Percentiles rank a stretch among this genome's conserved stretches.
These are phyloP conservation scores for Tetrapisispora phaffii DNA, from an alignment of 805 yeast genomes.

Conservation along the genomic window DNA sequence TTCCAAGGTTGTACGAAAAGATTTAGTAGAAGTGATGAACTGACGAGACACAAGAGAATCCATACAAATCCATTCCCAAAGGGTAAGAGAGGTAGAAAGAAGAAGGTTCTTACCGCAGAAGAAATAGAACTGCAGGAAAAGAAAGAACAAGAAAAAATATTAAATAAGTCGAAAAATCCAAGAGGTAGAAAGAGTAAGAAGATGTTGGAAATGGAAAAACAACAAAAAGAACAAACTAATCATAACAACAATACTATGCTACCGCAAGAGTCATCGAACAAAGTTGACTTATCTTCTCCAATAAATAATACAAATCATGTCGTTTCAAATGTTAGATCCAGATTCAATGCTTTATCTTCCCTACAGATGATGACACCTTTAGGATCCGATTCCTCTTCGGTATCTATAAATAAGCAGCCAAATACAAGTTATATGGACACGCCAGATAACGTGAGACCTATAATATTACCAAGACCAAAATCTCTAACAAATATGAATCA, in stretches of 20 bases:
- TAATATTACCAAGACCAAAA: slow-evolving; percentile 17
- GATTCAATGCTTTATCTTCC: slow-evolving; percentile 36
- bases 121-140: not conserved
- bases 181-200: slow-evolving; percentile 1
- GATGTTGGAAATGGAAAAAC: not conserved
- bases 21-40: slow-evolving; percentile 62
- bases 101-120: slow-evolving; percentile 19
- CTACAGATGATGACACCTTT: slow-evolving; percentile 58
- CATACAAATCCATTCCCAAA: slow-evolving; percentile 65
- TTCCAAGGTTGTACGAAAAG: slow-evolving; percentile 61
- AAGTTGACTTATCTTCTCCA: not conserved
- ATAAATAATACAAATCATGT: not conserved
- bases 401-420: slow-evolving; percentile 6
- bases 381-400: slow-evolving; percentile 13
- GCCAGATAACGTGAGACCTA: slow-evolving; percentile 7
- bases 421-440: slow-evolving; percentile 16
- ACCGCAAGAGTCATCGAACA: not conserved
- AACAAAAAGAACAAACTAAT: slow-evolving; percentile 1
- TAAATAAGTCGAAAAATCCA: not conserved
- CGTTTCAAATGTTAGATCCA: slow-evolving; percentile 12
- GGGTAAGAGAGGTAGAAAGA: slow-evolving; percentile 42
- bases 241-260: not conserved
- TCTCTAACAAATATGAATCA: slow-evolving; percentile 17
- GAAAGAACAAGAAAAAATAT: not conserved
- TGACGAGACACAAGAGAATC: slow-evolving; percentile 63